Evolutionary conservation across 1,139 yeast genomes (phyloP), one percentile per base, ranked within the genome.

Genomic region (Magnusiomyces fungicola): DNA sequence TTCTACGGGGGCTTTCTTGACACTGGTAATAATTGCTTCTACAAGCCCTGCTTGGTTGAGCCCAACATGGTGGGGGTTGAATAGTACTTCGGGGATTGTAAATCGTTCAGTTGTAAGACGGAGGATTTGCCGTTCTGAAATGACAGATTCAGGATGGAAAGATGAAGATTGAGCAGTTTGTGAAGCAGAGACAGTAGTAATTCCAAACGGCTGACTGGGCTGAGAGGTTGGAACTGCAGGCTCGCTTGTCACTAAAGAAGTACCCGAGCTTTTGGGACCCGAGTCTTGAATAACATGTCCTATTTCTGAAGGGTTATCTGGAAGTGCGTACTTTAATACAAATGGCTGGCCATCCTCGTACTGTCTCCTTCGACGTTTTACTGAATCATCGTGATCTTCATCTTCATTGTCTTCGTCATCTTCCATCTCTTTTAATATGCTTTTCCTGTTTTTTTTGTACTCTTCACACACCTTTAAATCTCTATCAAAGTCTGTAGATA

Each of bases 1-100:
- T 2, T 84, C 76, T 55, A 80, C 87, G 0, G 97, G 96, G 43
- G 87, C 75, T 30, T 82, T 70, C 63, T 78, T 73, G 10, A 92
- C 72, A 29, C 88, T 72, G 53, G 86, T 89, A 43, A 83, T 76
- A 1, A 87, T 80, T 3, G 92, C 75, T 58, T 86, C 95, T 1
- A 81, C 70, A 2, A 83, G 60, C 0, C 90, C 89, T 0, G 92
- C 80, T 57, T 89, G 79, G 52, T 78, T 79, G 53, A 90, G 71
- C 9, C 89, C 89, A 1, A 95, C 78, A 48, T 87, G 80, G 55
- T 84, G 90, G 0, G 99, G 98, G 56, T 83, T 87, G 67, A 87
- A 90, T 45, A 86, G 71, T 1, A 88, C 72, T 62, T 94, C 99
- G 0, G 98, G 97, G 2, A 86, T 77, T 2, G 87, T 74, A 63